Evolutionary conservation across 257 asterid genomes (phyloP), one percentile per base, ranked within the genome.

Genomic region (Solanum boliviense): DNA sequence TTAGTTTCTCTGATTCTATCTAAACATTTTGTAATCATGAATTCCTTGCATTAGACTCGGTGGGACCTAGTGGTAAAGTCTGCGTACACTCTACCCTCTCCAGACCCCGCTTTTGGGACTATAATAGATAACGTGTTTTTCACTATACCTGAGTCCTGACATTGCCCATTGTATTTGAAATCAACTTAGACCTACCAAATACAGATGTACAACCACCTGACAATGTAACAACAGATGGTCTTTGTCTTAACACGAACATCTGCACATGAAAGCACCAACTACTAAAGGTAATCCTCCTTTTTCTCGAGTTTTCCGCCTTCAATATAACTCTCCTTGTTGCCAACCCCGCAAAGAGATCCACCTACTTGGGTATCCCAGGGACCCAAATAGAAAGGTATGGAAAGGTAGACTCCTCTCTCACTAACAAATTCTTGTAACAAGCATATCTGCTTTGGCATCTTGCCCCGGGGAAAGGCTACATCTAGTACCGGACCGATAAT

Each of bases 41-140:
- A 74, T 21, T 35, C 27, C 29, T 35, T 5, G 31, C 15, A 44
- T 44, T 44, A 44, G 52, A 44, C 52, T 44, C 29, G 1, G 0
- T 21, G 52, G 82, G 18, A 44, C 52, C 16, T 44, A 44, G 16
- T 44, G 52, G 16, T 44, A 44, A 44, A 0, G 52, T 44, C 0
- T 44, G 16, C 0, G 0, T 41, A 44, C 52, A 11, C 52, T 44
- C 52, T 11, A 44, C 16, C 52, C 0, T 44, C 52, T 0, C 52
- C 0, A 44, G 0, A 44, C 0, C 0, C 5, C 16, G 5, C 15
- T 41, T 41, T 41, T 41, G 48, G 5, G 48, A 41, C 2, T 41
- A 41, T 0, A 41, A 1, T 67, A 25, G 6, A 11, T 1, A 48
- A 48, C 0, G 1, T 0, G 7, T 48, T 0, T 13, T 48, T 48